Percentiles rank a stretch among this genome's conserved stretches.
These are phyloP conservation scores for Pseudogymnoascus sp. DNA, from an alignment of 2,329 filamentous ascomycete genomes.

Conservation along the genomic window DNA sequence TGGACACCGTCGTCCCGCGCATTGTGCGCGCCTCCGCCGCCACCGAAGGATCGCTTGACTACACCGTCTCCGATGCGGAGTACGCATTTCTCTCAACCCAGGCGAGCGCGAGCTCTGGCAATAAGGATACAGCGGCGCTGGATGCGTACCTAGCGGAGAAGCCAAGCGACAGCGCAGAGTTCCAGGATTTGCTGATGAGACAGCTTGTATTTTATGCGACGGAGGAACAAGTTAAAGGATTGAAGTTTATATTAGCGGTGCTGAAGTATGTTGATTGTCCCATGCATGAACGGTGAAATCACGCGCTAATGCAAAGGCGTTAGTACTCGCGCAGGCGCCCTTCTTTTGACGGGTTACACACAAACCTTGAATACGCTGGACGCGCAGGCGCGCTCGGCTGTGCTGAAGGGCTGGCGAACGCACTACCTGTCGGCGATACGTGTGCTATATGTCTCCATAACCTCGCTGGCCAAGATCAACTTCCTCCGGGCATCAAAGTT, in stretches of 20 bases:
- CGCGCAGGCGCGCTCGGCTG: conserved; percentile 48
- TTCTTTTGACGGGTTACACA: conserved; percentile 61
- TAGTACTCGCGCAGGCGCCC: conserved; percentile 53
- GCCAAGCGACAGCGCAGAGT: conserved; percentile 42
- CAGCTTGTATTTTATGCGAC: conserved; percentile 28
- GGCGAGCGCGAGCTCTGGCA: conserved; percentile 29
- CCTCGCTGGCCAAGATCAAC: conserved; percentile 40
- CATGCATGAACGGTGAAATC: too few species aligned
- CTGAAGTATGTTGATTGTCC: conserved; percentile 21
- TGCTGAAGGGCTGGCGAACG: conserved; percentile 54
- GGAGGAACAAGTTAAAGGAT: conserved; percentile 23
- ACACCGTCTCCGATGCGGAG: conserved; percentile 38
- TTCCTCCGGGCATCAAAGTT: conserved; percentile 42
- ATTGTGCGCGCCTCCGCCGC: conserved; percentile 38
- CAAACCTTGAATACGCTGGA: conserved; percentile 55
- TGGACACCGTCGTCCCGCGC: conserved; percentile 52
- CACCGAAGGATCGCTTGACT: conserved; percentile 24
- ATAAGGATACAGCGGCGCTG: conserved; percentile 33
- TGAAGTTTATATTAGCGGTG: conserved; percentile 21
- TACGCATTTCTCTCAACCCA: conserved; percentile 29
- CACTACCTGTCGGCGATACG: conserved; percentile 45
- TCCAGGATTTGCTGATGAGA: conserved; percentile 42
- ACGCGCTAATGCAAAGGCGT: not conserved
- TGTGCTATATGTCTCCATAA: conserved; percentile 43
- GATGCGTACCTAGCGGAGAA: conserved; percentile 45